phyloP scores from a whole-genome alignment of 805 yeast species.

The Myxozyma mucilagina region DNA sequence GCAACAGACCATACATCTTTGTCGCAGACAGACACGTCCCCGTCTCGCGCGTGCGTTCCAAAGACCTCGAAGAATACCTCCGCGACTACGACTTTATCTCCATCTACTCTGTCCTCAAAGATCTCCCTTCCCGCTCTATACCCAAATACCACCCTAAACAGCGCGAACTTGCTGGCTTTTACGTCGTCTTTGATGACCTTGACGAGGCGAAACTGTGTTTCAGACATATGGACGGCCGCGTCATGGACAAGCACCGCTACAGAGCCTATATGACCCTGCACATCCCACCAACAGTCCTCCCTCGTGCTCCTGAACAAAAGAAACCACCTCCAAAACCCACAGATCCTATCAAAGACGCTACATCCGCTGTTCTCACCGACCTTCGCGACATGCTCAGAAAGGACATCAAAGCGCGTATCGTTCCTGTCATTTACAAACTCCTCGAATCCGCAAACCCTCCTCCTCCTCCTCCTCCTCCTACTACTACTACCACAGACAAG shows the following conservation, averaged over 20 bases:
- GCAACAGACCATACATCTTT: slow-evolving; percentile 34
- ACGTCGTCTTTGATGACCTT: slow-evolving; percentile 62
- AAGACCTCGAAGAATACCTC: slow-evolving; percentile 60
- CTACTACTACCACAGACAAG: not conserved
- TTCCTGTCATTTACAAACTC: slow-evolving; percentile 63
- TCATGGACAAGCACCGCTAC: slow-evolving; percentile 44
- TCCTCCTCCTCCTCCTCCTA: not conserved
- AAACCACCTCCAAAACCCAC: too few relatives aligned
- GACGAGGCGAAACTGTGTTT: slow-evolving; percentile 62
- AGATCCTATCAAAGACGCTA: slow-evolving; percentile 58
- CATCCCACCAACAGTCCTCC: not conserved
- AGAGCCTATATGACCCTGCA: slow-evolving; percentile 58
- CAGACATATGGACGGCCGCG: slow-evolving; percentile 59
- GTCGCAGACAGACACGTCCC: slow-evolving; percentile 36
- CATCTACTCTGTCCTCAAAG: slow-evolving; percentile 43
- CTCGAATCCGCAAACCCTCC: slow-evolving; percentile 50
- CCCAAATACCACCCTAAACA: slow-evolving; percentile 11
- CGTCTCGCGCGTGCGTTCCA: slow-evolving; percentile 46
- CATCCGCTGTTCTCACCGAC: slow-evolving; percentile 59
- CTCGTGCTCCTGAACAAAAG: too few relatives aligned
- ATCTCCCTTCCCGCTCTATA: not conserved
- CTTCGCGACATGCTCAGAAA: slow-evolving; percentile 61
- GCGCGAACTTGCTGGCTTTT: slow-evolving; percentile 65
- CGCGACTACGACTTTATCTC: slow-evolving; percentile 65
- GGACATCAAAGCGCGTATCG: slow-evolving; percentile 73